phyloP scores from a whole-genome alignment of 805 yeast genomes.

The Starmerella bombi region DNA sequence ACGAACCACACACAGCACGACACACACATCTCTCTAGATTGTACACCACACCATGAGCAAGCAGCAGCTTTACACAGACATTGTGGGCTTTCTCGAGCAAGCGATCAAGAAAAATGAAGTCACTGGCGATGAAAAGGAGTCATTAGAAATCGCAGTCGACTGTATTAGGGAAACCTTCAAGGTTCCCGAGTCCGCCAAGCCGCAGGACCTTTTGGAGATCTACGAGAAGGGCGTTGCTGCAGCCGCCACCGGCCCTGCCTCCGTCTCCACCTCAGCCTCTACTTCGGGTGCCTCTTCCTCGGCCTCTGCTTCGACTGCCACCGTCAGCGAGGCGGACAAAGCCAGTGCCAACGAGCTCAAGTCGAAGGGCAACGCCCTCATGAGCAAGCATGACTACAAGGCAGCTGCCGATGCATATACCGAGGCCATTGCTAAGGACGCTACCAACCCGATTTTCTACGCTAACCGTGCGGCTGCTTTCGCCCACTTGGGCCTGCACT shows the following conservation, averaged over 20 bases:
- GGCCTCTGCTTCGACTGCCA: slow-evolving; percentile 21
- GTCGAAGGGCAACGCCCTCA: slow-evolving; percentile 75
- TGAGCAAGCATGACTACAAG: slow-evolving; percentile 61
- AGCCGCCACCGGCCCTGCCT: background rate
- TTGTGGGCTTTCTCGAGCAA: slow-evolving; percentile 55
- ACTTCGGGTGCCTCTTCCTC: slow-evolving; percentile 1
- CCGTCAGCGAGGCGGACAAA: slow-evolving; percentile 34
- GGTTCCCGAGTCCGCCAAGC: slow-evolving; percentile 35
- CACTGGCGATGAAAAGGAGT: slow-evolving; percentile 68
- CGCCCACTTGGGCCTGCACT: slow-evolving; percentile 63
- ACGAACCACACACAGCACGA: too few species aligned
- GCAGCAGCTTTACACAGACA: slow-evolving; percentile 43
- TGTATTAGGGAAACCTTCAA: slow-evolving; percentile 80
- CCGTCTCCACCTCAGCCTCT: too few species aligned
- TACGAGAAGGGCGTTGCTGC: slow-evolving; percentile 15
- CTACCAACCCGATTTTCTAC: slow-evolving; percentile 66
- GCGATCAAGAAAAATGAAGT: slow-evolving; percentile 50
- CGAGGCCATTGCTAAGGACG: slow-evolving; percentile 57
- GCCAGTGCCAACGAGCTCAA: slow-evolving; percentile 75
- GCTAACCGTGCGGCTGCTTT: slow-evolving; percentile 97
- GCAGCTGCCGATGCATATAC: slow-evolving; percentile 68
- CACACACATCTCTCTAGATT: background rate
- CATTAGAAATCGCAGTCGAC: slow-evolving; percentile 86
- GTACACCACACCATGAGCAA: slow-evolving; percentile 19
- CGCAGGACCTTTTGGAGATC: slow-evolving; percentile 16